Percentiles rank a stretch among this genome's conserved stretches.
Evolutionary conservation across 805 yeast species (phyloP).

Genomic region (Blastobotrys mokoenaii): DNA sequence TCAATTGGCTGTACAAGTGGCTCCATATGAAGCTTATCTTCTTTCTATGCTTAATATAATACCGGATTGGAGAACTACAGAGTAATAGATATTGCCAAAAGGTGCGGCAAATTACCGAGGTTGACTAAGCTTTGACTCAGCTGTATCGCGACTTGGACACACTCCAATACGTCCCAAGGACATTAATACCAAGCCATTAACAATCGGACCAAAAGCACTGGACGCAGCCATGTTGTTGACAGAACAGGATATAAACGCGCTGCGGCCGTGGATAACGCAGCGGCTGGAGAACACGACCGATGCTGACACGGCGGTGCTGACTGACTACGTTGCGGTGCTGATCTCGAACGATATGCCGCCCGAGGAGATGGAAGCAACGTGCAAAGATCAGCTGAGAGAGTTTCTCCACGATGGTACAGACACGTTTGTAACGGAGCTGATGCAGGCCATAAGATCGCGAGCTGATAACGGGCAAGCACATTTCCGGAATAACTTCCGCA

Average conservation of each 20-base stretch:
- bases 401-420: constrained; percentile 30
- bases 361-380: constrained; percentile 27
- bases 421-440: constrained; percentile 29
- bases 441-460: constrained; percentile 19
- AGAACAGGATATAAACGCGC: not conserved
- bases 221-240: too few species aligned
- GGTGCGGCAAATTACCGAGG: too few species aligned
- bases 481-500: constrained; percentile 21
- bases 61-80: too few species aligned
- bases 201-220: too few species aligned
- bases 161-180: too few species aligned
- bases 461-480: constrained; percentile 21
- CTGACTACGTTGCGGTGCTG: constrained; percentile 39
- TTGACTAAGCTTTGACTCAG: too few species aligned
- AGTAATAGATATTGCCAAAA: too few species aligned
- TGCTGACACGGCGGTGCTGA: constrained; percentile 35
- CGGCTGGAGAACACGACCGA: constrained; percentile 23
- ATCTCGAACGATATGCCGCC: constrained; percentile 31
- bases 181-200: too few species aligned
- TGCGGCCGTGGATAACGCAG: constrained; percentile 19
- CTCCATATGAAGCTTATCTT: too few species aligned
- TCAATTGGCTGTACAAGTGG: too few species aligned
- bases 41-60: too few species aligned
- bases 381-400: constrained; percentile 33
- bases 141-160: too few species aligned